A percentile compares a stretch with the other conserved stretches of the same genome.
Evolutionary conservation across 495 filamentous ascomycete genomes (phyloP).

Genomic region (Penicillium samsonianum): DNA sequence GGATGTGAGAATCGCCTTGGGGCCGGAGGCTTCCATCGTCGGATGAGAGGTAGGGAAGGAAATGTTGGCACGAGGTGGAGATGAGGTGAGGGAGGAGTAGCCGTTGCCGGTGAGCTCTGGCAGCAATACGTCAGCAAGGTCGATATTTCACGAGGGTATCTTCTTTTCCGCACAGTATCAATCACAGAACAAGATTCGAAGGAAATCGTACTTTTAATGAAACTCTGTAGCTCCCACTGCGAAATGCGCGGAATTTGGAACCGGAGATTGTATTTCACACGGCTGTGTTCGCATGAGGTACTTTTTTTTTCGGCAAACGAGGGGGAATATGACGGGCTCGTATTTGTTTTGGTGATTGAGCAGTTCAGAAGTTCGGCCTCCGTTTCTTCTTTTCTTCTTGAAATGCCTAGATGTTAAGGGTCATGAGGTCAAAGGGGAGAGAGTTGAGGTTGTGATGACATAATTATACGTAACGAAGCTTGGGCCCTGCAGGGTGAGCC

Average conservation of each 20-base stretch:
- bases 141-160: slow-evolving; percentile 9
- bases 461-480: slow-evolving; percentile 41
- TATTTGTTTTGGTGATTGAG: neutral
- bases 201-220: slow-evolving; percentile 17
- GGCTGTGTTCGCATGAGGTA: slow-evolving; percentile 37
- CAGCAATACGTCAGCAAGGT: slow-evolving; percentile 30
- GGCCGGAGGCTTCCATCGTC: slow-evolving; percentile 44
- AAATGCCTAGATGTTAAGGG: slow-evolving; percentile 6
- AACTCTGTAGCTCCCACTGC: slow-evolving; percentile 23
- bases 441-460: slow-evolving; percentile 40
- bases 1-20: slow-evolving; percentile 45
- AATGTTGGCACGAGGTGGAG: slow-evolving; percentile 23
- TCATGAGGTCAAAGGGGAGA: slow-evolving; percentile 18
- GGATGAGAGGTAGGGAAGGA: slow-evolving; percentile 16
- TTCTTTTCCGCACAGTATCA: neutral
- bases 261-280: slow-evolving; percentile 33
- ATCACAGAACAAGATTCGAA: neutral
- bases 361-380: neutral
- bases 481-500: slow-evolving; percentile 6
- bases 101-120: slow-evolving; percentile 33
- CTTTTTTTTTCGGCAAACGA: slow-evolving; percentile 4
- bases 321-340: neutral
- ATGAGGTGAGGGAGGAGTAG: slow-evolving; percentile 25
- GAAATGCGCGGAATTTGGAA: slow-evolving; percentile 25
- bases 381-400: neutral